Evolutionary conservation across 495 filamentous ascomycete genomes (phyloP), one percentile per base, ranked within the genome.

Genomic region (Mytilinidion resinicola): DNA sequence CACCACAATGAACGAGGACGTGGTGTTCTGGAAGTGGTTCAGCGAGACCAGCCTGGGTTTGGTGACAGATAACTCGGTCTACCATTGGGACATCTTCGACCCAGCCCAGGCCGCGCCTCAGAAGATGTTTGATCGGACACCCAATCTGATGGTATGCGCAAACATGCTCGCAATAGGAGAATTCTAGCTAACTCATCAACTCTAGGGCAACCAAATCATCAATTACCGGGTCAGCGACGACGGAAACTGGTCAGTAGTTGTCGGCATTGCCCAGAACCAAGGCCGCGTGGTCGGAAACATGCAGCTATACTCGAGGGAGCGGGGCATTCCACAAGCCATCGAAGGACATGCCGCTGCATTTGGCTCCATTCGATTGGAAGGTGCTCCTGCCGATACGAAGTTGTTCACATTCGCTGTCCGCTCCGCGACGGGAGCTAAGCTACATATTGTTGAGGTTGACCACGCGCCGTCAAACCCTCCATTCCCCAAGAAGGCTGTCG

Each of bases 1-100:
- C 12, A 82, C 91, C 21, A 87, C 85, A 10, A 96, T 96, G 90
- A 87, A 85, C 68, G 95, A 97, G 73, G 95, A 97, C 76, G 88
- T 99, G 54, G 83, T 88, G 12, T 99, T 93, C 80, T 99, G 93
- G 93, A 96, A 96, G 76, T 99, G 95, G 95, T 87, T 92, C 76
- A 96, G 87, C 75, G 85, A 92, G 64, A 86, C 79, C 50, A 85
- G 82, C 53, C 72, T 99, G 49, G 93, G 93, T 54, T 71, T 99
- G 70, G 87, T 99, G 38, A 96, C 92, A 37, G 90, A 95, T 33
- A 85, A 75, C 62, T 80, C 86, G 20, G 89, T 99, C 53, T 99
- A 90, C 75, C 93, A 97, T 77, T 99, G 93, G 93, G 90, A 97
- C 71, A 88, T 96, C 57, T 89, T 90, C 65, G 89, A 95, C 66